phyloP scores from a whole-genome alignment of 805 yeast species.

The Blastobotrys terrestris region DNA sequence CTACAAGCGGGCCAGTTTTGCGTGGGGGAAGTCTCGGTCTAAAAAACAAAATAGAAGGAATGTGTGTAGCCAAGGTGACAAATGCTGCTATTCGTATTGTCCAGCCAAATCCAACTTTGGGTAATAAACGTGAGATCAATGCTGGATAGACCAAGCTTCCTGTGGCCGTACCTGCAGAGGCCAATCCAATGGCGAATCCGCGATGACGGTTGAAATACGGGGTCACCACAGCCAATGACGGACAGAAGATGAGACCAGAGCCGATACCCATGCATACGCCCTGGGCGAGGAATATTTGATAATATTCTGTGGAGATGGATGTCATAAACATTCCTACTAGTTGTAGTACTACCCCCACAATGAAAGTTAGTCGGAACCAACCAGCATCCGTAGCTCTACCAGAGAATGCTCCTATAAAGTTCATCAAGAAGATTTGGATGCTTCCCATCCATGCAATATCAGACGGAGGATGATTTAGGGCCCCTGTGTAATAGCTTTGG shows the following conservation, averaged over 20 bases:
- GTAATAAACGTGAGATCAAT: conserved; percentile 38
- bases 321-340: conserved; percentile 29
- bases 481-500: conserved; percentile 24
- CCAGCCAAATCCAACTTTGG: conserved; percentile 44
- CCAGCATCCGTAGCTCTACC: conserved; percentile 29
- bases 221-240: conserved; percentile 38
- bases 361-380: conserved; percentile 17
- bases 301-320: conserved; percentile 34
- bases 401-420: conserved; percentile 22
- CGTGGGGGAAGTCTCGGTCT: conserved; percentile 25
- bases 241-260: conserved; percentile 37
- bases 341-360: conserved; percentile 21
- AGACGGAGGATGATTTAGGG: conserved; percentile 24
- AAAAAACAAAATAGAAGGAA: conserved; percentile 21
- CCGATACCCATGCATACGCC: conserved; percentile 46
- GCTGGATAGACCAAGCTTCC: conserved; percentile 47
- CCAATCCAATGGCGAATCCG: conserved; percentile 40
- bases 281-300: conserved; percentile 48
- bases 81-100: conserved; percentile 42
- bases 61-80: conserved; percentile 29
- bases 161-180: conserved; percentile 44
- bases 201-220: conserved; percentile 41
- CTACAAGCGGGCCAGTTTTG: conserved; percentile 21
- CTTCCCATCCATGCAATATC: conserved; percentile 33
- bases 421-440: conserved; percentile 26